Base-by-base conservation (phyloP, 495 filamentous ascomycete genomes). In the Hypoxylon crocopeplum region DNA sequence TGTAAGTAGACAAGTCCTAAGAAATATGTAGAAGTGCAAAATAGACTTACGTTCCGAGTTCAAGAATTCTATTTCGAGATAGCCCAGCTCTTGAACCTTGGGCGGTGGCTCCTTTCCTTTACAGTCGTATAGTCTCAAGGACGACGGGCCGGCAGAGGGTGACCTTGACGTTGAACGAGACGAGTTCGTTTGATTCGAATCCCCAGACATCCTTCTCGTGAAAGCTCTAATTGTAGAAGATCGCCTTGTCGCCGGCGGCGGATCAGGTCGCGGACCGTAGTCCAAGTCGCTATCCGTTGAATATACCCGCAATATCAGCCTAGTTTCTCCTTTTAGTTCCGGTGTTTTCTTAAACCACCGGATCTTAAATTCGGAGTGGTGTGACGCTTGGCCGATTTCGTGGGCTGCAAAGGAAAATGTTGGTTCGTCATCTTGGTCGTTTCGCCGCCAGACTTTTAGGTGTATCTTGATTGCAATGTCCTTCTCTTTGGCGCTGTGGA, bases 311-410 rank as follows among this genome's bases (percentile, higher is more conserved):
- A 68, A 11, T 40, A 53, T 41, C 16, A 68, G 29, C 36, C 47
- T 58, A 2, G 34, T 54, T 1, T 64, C 56, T n/a, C 56, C 56
- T 46, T 34, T 49, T 12, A 63, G 34, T 27, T 68, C 60, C 10
- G 60, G 51, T 4, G 39, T 42, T 15, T 38, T 57, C 34, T 55
- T 64, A 37, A 68, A 68, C 64, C 64, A 68, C 10, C 64, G 56
- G 8, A 65, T 64, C 5, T 22, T 20, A 8, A 56, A 68, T 21
- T 68, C 64, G 7, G 50, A 47, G 22, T 68, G 56, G 42, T 54
- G 47, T 5, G 42, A 45, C 2, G 19, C 10, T 10, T 39, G 39
- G 21, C 39, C 32, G 1, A 27, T 22, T 7, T 50, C 46, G 24
- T 57, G 47, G 13, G 37, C 48, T 6, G 50, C 56, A 27, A 68